Conservation (phyloP, 2,329 filamentous ascomycete species). For the Hawksworthiomyces lignivorus region DNA sequence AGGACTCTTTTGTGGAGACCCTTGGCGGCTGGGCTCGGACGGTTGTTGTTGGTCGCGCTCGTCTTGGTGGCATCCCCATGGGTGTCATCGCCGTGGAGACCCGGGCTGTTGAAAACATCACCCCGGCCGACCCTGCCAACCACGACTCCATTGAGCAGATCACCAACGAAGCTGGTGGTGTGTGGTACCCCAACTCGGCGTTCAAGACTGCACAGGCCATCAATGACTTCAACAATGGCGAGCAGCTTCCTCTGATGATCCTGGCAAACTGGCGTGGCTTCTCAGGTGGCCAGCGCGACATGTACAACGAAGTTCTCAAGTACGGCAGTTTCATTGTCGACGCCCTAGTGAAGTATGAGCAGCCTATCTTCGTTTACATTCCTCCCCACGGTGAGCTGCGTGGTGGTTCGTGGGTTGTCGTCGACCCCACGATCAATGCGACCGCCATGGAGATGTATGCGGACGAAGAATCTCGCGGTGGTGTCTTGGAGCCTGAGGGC, state of each 20-base stretch:
- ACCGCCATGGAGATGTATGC: slow-evolving; percentile 99
- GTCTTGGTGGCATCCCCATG: slow-evolving; percentile 93
- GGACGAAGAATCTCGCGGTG: slow-evolving; percentile 86
- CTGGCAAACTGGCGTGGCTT: slow-evolving; percentile 99
- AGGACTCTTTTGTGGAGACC: slow-evolving; percentile 91
- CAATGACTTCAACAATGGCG: slow-evolving; percentile 97
- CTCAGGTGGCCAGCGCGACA: slow-evolving; percentile 98
- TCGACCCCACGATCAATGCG: slow-evolving; percentile 97
- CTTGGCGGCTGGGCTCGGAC: slow-evolving; percentile 96
- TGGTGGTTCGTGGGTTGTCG: slow-evolving; percentile 98
- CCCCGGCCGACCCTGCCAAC: slow-evolving; percentile 93
- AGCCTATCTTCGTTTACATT: slow-evolving; percentile 98
- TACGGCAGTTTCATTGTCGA: slow-evolving; percentile 99
- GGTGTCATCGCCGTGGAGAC: slow-evolving; percentile 98
- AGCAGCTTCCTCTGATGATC: slow-evolving; percentile 98
- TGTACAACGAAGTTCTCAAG: slow-evolving; percentile 99
- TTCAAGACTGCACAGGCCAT: slow-evolving; percentile 99
- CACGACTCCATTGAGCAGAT: slow-evolving; percentile 97
- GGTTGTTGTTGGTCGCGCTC: slow-evolving; percentile 91
- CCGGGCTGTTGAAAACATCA: slow-evolving; percentile 92
- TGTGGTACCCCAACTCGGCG: slow-evolving; percentile 99
- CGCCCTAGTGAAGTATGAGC: slow-evolving; percentile 94
- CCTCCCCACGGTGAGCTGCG: slow-evolving; percentile 93
- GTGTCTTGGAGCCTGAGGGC: slow-evolving; percentile 95
- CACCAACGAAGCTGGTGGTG: slow-evolving; percentile 89